Conservation (phyloP, 2,329 filamentous ascomycete species). For the Penicillium sp. region DNA sequence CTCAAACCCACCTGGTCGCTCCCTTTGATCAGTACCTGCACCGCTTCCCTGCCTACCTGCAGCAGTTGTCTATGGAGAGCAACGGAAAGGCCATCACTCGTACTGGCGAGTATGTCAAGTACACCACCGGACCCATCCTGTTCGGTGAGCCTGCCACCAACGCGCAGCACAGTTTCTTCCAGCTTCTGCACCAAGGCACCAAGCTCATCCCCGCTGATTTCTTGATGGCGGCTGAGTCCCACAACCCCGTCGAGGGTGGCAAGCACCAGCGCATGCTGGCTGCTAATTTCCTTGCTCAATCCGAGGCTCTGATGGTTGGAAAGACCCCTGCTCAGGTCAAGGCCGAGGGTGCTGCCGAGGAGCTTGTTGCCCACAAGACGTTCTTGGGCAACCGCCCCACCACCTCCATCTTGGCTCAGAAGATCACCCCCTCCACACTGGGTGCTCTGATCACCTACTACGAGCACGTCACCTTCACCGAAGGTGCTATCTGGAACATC, state of each 20-base stretch:
- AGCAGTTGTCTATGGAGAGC: conserved; percentile 99
- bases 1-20: conserved; percentile 94
- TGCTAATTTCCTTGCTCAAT: conserved; percentile 52
- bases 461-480: conserved; percentile 96
- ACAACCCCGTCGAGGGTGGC: conserved; percentile 91
- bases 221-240: conserved; percentile 91
- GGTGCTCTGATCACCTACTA: conserved; percentile 98
- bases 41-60: conserved; percentile 97
- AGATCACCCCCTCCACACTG: conserved; percentile 90
- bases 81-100: conserved; percentile 97
- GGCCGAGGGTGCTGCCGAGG: conserved; percentile 47
- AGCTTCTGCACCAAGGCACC: conserved; percentile 97
- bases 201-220: conserved; percentile 99
- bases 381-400: conserved; percentile 98
- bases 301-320: conserved; percentile 55
- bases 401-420: conserved; percentile 86
- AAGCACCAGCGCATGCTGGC: conserved; percentile 75
- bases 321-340: conserved; percentile 50
- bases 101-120: conserved; percentile 83
- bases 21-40: conserved; percentile 99
- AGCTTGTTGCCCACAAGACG: conserved; percentile 92
- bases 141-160: conserved; percentile 99
- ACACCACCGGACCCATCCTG: conserved; percentile 92
- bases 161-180: conserved; percentile 99
- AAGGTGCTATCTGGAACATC: conserved; percentile 98